phyloP scores from a whole-genome alignment of 345 rosid genomes.

The Sisymbrium irio region DNA sequence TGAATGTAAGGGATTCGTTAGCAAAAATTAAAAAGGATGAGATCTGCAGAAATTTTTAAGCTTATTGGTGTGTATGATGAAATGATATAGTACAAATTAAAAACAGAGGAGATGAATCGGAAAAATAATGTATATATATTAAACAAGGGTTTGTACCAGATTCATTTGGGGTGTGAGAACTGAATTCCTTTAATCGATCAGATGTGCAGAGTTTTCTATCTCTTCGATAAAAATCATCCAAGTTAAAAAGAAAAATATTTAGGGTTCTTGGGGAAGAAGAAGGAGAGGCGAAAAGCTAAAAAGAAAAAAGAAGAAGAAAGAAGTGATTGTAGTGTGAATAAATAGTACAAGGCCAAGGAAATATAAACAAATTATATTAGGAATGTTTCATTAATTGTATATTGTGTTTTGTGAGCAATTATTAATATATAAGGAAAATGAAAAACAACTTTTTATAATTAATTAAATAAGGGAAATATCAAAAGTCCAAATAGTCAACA shows the following conservation, averaged over 20 bases:
- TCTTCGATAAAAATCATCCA: not conserved
- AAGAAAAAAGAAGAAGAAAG: slow-evolving; percentile 15
- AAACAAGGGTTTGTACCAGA: slow-evolving; percentile 26
- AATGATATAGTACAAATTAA: slow-evolving; percentile 17
- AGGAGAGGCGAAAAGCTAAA: slow-evolving; percentile 18
- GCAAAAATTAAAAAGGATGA: not conserved
- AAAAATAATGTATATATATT: not conserved
- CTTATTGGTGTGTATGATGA: slow-evolving; percentile 2
- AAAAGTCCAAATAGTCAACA: slow-evolving; percentile 35
- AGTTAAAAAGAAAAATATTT: not conserved
- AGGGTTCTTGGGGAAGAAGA: slow-evolving; percentile 27
- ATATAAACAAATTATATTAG: slow-evolving; percentile 15
- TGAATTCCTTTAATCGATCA: slow-evolving; percentile 14
- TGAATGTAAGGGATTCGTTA: too few species aligned
- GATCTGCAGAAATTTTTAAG: slow-evolving; percentile 1
- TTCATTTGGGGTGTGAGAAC: slow-evolving; percentile 27
- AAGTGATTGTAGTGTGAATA: slow-evolving; percentile 29
- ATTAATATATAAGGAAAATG: slow-evolving; percentile 15
- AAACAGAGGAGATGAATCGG: not conserved
- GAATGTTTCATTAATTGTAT: slow-evolving; percentile 20
- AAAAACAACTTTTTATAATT: not conserved
- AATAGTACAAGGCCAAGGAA: slow-evolving; percentile 18
- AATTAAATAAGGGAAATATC: slow-evolving; percentile 21
- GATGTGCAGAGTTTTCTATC: not conserved
- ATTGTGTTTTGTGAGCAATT: slow-evolving; percentile 8